Evolutionary conservation across 2,329 filamentous ascomycete genomes (phyloP).

Genomic region (Thermoascus crustaceus): DNA sequence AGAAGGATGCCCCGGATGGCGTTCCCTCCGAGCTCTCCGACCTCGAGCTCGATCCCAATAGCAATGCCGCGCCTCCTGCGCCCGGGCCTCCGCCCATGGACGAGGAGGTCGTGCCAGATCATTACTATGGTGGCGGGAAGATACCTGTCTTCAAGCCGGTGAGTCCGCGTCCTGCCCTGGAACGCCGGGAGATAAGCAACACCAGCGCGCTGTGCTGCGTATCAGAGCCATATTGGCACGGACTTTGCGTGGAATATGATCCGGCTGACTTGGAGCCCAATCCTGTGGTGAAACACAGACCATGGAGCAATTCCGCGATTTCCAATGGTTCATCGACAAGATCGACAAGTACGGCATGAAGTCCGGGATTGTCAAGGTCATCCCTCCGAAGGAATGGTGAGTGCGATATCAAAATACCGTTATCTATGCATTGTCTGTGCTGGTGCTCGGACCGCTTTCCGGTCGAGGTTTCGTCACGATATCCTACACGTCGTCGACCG

Average conservation of each 20-base stretch:
- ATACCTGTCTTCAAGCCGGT: slow-evolving; percentile 90
- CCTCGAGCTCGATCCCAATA: slow-evolving; percentile 30
- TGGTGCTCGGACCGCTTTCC: slow-evolving; percentile 2
- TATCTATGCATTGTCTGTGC: slow-evolving; percentile 3
- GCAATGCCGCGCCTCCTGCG: slow-evolving; percentile 10
- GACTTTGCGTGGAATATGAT: neutral
- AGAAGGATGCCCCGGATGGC: slow-evolving; percentile 35
- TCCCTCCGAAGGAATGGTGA: slow-evolving; percentile 90
- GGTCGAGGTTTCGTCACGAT: too few relatives aligned
- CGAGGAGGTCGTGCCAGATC: slow-evolving; percentile 72
- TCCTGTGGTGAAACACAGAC: slow-evolving; percentile 40
- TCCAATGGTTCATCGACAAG: slow-evolving; percentile 82
- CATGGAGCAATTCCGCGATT: slow-evolving; percentile 91
- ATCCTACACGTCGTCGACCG: too few relatives aligned
- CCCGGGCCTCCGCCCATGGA: slow-evolving; percentile 36
- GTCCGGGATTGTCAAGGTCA: slow-evolving; percentile 91
- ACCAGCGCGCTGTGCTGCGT: neutral
- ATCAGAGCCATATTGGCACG: neutral
- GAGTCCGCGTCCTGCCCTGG: slow-evolving; percentile 27
- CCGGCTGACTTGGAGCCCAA: slow-evolving; percentile 12
- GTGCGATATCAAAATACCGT: slow-evolving; percentile 16
- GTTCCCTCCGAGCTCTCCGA: slow-evolving; percentile 35
- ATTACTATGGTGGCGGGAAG: slow-evolving; percentile 74
- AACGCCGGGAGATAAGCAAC: neutral
- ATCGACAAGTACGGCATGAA: slow-evolving; percentile 95